Evolutionary conservation across 2,329 filamentous ascomycete species (phyloP), one percentile per base, ranked within the genome.

Genomic region (Pseudogymnoascus pannorum): DNA sequence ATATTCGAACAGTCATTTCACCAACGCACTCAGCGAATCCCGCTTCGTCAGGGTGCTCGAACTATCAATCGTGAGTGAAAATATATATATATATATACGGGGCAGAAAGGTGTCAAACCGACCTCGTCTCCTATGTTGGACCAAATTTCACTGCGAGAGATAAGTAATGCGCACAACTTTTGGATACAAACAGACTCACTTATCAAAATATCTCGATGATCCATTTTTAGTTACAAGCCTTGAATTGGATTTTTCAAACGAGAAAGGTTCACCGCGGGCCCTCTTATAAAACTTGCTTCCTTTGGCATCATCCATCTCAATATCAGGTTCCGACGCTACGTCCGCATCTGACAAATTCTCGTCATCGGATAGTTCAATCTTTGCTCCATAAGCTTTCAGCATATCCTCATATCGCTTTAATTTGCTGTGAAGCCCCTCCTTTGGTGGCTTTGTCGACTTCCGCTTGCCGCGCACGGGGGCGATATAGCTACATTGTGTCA

Each of bases 401-500:
- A 62, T 57, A 6, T 58, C 31, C 48, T 65, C 64, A 42, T 67
- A 67, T 44, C 68, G 62, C 51, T 62, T 66, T 51, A 69, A 35
- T 51, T 64, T 66, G 26, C 64, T 63, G 44, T 66, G 67, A n/a
- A 70, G 64, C 36, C 65, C 62, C 36, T 70, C 69, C 26, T 65
- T 60, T 3, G 61, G 60, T 20, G 59, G 20, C 5, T 44, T 59
- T 31, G 62, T 69, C 29, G 62, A 64, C 61, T 65, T 70, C 38
- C 69, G 68, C 64, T 69, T 72, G 4, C 70, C 69, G 24, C 70
- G 69, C 35, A 69, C 65, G 8, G 70, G 70, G 22, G 60, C 29
- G 18, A 59, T 60, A 51, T 69, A 77, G 22, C 70, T 67, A 63
- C 76, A 77, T 63, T 74, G 68, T 16, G 67, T 68, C 16, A 67